Base-by-base conservation (phyloP, 1,284 basidiomycete species). In the Boletellus dicymbophilus region DNA sequence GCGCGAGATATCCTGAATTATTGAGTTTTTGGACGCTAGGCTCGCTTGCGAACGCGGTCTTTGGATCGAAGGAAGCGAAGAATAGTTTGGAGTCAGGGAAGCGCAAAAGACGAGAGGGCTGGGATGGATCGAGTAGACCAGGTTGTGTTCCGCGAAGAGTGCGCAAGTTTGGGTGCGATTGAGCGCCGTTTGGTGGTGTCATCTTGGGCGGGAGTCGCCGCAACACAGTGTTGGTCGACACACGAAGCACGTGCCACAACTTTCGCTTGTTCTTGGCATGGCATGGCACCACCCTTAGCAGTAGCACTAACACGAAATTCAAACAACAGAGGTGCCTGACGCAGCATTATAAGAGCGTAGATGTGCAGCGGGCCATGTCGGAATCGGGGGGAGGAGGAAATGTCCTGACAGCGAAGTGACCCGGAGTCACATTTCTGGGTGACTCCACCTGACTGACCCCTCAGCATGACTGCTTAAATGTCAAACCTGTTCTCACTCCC, bases 1-100 rank as follows among this genome's bases (percentile, higher is more conserved):
- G 74, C 42, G 74, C 75, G 1, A 75, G 68, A 40, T 79, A 75
- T 20, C 79, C 76, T 23, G 76, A 67, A 8, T 77, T 58, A 13
- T 72, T 73, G 33, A 77, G 65, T 37, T 71, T 74, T 41, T 57
- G 68, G 37, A 73, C 28, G 54, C 65, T 68, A 37, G 68, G 61
- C 6, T 67, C 54, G n/a, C 61, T 61, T 8, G 73, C 65, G n/a
- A 76, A 72, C 1, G 88, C 88, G 22, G 81, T 77, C 39, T 72
- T 73, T 3, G 88, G 84, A 61, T 90, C 79, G 53, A 85, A 89
- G 9, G 77, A 77, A 10, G 87, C 84, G 58, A 90, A 90, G 3
- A 72, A 75, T 18, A 90, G 70, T 23, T 55, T 79, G 4, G 84
- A 79, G 25, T 72, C 73, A 1, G 78, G 73, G 36, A 71, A 67